Percentiles rank a stretch among this genome's conserved stretches.
These are phyloP conservation scores for Saturnispora gosingensis DNA, from an alignment of 805 yeast species.

Conservation along the genomic window DNA sequence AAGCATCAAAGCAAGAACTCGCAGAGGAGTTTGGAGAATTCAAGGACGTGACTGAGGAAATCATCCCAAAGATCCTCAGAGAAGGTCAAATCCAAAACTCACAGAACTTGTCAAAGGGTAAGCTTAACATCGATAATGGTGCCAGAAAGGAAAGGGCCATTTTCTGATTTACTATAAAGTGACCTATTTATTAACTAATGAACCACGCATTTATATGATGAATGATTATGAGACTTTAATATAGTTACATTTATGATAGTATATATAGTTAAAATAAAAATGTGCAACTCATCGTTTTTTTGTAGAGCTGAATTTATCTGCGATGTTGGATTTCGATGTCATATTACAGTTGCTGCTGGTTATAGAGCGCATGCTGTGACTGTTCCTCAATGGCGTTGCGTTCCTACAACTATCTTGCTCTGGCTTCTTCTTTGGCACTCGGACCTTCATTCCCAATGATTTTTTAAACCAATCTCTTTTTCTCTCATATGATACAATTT, in stretches of 20 bases:
- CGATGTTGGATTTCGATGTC: background rate
- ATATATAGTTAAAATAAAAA: no score
- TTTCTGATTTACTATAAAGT: background rate
- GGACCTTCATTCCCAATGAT: background rate
- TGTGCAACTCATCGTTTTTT: background rate
- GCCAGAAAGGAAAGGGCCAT: background rate
- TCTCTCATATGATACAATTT: background rate
- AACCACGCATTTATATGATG: background rate
- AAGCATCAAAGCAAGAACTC: conserved; percentile 59
- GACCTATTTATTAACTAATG: background rate
- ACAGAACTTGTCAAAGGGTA: background rate
- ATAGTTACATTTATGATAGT: background rate
- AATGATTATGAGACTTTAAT: background rate
- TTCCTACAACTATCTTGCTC: no score
- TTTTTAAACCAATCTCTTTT: background rate
- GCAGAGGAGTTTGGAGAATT: conserved; percentile 60
- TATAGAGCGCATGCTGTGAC: background rate
- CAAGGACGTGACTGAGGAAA: conserved; percentile 37
- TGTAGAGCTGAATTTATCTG: background rate
- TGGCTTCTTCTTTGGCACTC: background rate
- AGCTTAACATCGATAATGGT: conserved; percentile 4
- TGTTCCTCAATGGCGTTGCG: background rate
- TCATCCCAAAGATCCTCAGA: conserved; percentile 47
- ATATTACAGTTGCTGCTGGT: background rate
- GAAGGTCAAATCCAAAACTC: conserved; percentile 46